phyloP scores from a whole-genome alignment of 2,329 filamentous ascomycete species.

The Ophiocordyceps unilateralis region DNA sequence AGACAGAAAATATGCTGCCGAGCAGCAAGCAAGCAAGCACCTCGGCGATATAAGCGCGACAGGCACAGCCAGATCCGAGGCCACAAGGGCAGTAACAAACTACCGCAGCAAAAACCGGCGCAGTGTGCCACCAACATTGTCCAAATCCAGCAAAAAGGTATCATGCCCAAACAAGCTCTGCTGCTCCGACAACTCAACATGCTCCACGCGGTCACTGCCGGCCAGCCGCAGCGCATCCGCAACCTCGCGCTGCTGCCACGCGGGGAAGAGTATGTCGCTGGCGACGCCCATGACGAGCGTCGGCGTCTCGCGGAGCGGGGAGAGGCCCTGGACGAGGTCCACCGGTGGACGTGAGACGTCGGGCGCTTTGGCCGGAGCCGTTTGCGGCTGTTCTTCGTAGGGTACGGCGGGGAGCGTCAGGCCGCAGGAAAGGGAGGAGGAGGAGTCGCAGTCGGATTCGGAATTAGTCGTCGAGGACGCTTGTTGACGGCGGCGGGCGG shows the following conservation, averaged over 20 bases:
- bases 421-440: conserved; percentile 36
- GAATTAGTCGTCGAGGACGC: no score
- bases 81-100: no score
- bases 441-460: conserved; percentile 40
- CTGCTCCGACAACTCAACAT: conserved; percentile 87
- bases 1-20: no score
- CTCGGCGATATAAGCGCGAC: no score
- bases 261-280: conserved; percentile 90
- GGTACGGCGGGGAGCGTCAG: conserved; percentile 68
- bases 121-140: conserved; percentile 77
- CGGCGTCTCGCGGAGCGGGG: conserved; percentile 55
- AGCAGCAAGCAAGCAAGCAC: no score
- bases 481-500: conserved; percentile 29
- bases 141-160: conserved; percentile 81
- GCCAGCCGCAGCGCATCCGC: conserved; percentile 62
- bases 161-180: conserved; percentile 92
- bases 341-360: conserved; percentile 43
- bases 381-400: conserved; percentile 61
- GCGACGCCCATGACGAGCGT: conserved; percentile 85
- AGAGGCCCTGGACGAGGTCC: conserved; percentile 64
- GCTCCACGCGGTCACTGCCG: conserved; percentile 68
- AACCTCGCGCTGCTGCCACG: conserved; percentile 94
- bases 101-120: conserved; percentile 48
- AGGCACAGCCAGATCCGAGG: no score
- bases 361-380: no score